Base-by-base conservation (phyloP, 2,329 filamentous ascomycete genomes). In the Fusarium ambrosium region DNA sequence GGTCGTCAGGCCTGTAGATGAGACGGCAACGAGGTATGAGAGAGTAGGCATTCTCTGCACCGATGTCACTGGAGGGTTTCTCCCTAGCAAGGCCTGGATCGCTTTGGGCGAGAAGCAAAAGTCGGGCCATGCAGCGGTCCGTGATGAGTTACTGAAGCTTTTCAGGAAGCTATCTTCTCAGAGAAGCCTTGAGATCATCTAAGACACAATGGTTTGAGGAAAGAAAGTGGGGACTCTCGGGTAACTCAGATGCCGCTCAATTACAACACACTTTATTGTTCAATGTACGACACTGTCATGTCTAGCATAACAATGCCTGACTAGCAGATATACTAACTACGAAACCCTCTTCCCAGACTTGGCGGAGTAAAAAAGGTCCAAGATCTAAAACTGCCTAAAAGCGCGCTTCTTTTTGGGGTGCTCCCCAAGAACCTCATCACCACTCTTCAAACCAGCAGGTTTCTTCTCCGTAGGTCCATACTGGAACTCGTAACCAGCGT, bases 361-460 rank as follows among this genome's bases (percentile, higher is more conserved):
- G 10, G 5, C 18, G 0, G 10, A 13, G 24, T 1, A 3, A 27
- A 18, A 14, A 27, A 10, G 16, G 1, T 4, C 4, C 13, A 11
- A 6, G 43, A 7, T 5, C 82, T 82, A 2, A 84, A 81, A 62
- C 0, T 11, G 36, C 22, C 53, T 58, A 14, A 58, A 58, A 6
- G 7, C 13, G 8, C 22, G 32, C 29, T 58, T 9, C 11, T 14
- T 22, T 8, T 58, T 16, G 4, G 16, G 53, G 4, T 20, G 11
- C 53, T 58, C 6, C 1, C 53, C 53, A 14, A 58, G 53, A 14
- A 37, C 53, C 2, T 24, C n/a, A 10, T 58, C 53, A 3, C 16
- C 53, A 2, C 14, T 20, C n/a, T n/a, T 37, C 32, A 58, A 24
- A 0, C 32, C 53, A 37, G n/a, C 29, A 58, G 29, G 29, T 32